Base-by-base conservation (phyloP, 371 early-diverging fungal species). In the Parasitella parasitica region DNA sequence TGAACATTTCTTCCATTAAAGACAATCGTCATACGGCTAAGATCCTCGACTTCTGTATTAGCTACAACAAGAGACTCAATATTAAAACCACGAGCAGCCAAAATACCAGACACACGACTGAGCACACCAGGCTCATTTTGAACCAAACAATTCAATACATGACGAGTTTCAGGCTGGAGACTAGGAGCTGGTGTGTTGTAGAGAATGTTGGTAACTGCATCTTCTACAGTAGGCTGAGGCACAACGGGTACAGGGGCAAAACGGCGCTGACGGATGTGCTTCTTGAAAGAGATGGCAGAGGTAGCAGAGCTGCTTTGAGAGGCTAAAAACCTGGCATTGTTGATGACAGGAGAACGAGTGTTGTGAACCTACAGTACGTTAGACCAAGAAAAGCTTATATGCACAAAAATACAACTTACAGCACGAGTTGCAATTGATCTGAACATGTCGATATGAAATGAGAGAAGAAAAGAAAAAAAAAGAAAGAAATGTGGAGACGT, bases 71-170 rank as follows among this genome's bases (percentile, higher is more conserved):
- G 73, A 16, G 94, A 92, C 68, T 97, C 98, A 73, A 97, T 97
- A 77, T 96, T 97, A 79, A 96, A 96, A 0, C 95, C 94, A 49
- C 98, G 82, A 30, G 89, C 95, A 8, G 98, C 97, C 68, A 97
- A 76, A 58, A 95, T 90, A 15, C 98, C 92, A 6, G 92, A 91
- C 11, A 95, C 87, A 61, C 95, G 85, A 54, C 93, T 90, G 53
- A 97, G 80, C 4, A 97, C 97, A 55, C 98, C 98, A 18, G 97
- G 96, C 71, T 96, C 96, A 74, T 97, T 94, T 61, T 92, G 89
- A 46, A 95, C 96, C 39, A 97, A 84, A 66, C 95, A 93, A 82
- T 93, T 95, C 53, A 97, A 85, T 50, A 94, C 83, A 73, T 96
- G 96, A 15, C 94, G 86, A 37, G 78, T 75, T 39, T 73, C 75